These are phyloP conservation scores for Coniochaeta ligniaria DNA, from an alignment of 2,329 filamentous ascomycete genomes.

Conservation along the genomic window DNA sequence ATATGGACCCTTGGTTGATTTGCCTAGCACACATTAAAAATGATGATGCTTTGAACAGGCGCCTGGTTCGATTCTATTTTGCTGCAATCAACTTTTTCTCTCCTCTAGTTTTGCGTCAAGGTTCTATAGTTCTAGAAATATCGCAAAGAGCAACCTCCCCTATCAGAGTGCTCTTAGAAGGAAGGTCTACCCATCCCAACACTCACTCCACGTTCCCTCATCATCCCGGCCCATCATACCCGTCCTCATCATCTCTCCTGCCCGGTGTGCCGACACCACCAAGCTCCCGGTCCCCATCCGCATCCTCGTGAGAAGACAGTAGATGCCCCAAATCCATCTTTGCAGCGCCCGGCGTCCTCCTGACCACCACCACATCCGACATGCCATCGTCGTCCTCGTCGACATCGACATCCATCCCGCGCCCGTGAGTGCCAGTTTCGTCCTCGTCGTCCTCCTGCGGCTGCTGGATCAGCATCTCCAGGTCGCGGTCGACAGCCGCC, in stretches of 20 bases:
- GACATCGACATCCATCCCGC: background rate
- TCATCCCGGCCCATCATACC: background rate
- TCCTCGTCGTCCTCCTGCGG: conserved; percentile 32
- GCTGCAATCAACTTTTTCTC: too few species aligned
- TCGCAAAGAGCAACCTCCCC: background rate
- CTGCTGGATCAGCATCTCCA: conserved; percentile 46
- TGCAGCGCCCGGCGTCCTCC: conserved; percentile 1
- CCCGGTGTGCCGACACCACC: background rate
- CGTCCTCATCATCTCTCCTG: background rate
- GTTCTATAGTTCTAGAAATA: background rate
- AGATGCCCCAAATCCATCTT: conserved; percentile 16
- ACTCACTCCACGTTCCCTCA: background rate
- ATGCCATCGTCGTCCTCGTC: background rate
- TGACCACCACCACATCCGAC: background rate
- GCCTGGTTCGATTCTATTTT: too few species aligned
- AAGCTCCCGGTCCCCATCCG: conserved; percentile 1
- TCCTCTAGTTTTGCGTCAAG: too few species aligned
- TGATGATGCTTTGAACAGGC: too few species aligned
- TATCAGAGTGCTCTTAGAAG: background rate
- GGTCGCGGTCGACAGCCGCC: conserved; percentile 33
- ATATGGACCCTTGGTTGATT: too few species aligned
- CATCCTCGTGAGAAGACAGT: conserved; percentile 8
- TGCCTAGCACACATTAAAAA: too few species aligned
- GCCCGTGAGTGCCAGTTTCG: background rate
- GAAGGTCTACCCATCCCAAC: too few species aligned